phyloP scores from a whole-genome alignment of 2,329 filamentous ascomycete species.

The Chaetomiaceae sp. region DNA sequence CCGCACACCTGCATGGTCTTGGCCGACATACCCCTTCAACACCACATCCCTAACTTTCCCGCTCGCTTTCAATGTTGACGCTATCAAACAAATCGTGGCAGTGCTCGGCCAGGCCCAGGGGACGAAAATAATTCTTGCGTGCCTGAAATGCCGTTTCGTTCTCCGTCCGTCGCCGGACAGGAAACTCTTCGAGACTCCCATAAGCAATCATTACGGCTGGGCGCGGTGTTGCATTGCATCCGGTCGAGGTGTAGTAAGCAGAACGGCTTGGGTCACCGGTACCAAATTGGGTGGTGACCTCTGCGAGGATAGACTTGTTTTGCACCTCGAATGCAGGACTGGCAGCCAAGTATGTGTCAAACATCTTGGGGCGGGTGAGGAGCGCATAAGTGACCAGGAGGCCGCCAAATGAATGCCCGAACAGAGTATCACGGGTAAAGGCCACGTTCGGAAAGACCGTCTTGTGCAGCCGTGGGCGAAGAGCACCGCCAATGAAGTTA shows the following conservation, averaged over 20 bases:
- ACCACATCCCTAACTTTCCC: conserved; percentile 20
- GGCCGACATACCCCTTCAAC: conserved; percentile 25
- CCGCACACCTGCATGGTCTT: conserved; percentile 27
- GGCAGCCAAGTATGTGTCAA: conserved; percentile 26
- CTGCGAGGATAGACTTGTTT: conserved; percentile 20
- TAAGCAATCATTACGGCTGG: conserved; percentile 25
- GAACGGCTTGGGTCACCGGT: conserved; percentile 1
- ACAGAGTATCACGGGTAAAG: conserved; percentile 25
- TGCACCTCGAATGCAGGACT: conserved; percentile 24
- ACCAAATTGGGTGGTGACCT: conserved; percentile 17
- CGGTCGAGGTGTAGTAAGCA: background rate
- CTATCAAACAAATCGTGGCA: conserved; percentile 21
- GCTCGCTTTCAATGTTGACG: conserved; percentile 17
- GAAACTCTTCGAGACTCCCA: conserved; percentile 23
- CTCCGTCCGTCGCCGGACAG: conserved; percentile 20
- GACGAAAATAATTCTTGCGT: conserved; percentile 15
- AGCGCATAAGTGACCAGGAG: conserved; percentile 25
- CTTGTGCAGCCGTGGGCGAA: conserved; percentile 23
- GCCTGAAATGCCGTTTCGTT: conserved; percentile 22
- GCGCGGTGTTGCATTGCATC: conserved; percentile 2
- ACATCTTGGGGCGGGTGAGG: conserved; percentile 21
- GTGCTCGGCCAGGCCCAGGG: conserved; percentile 17
- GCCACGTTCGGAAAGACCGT: conserved; percentile 21
- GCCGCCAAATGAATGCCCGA: conserved; percentile 27
- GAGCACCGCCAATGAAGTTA: conserved; percentile 21